Base-by-base conservation (phyloP, 768 basidiomycete genomes). In the Crucibulum laeve region DNA sequence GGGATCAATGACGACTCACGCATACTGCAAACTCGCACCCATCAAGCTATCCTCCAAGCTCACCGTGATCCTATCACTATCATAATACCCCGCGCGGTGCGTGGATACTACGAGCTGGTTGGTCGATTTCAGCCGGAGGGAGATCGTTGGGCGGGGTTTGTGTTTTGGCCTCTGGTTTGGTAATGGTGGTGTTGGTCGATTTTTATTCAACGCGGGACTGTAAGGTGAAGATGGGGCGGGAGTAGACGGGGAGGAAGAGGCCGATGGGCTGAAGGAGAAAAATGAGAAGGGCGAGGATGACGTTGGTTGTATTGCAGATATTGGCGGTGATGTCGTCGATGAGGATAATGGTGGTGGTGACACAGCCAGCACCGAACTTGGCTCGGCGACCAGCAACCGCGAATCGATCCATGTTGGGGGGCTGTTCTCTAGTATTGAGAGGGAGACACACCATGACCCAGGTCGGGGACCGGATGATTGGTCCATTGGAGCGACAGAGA, bases 361-460 rank as follows among this genome's bases (percentile, higher is more conserved):
- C n/a, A n/a, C n/a, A n/a, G n/a, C n/a, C n/a, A n/a, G n/a, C n/a
- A n/a, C 28, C n/a, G 28, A n/a, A 30, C n/a, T 7, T n/a, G 35
- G 35, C 18, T 36, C 35, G 18, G 35, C 10, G 7, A 36, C 35
- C 10, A 36, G 35, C 6, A 36, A 18, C 8, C 17, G 35, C 7
- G 35, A 36, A 51, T 83, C 73, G 26, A 85, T 50, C 50, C 68
- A 77, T 4, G 81, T 78, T 2, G 82, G 75, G 0, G 79, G 72
- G 45, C 81, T 82, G 40, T 76, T 64, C 41, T 79, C 76, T 4
- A 76, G 61, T 4, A 84, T 57, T 1, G 68, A 67, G 1, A 84
- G 72, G 1, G 67, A 60, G 24, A 82, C 62, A 28, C 71, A 67
- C 80, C 73, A 74, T n/a, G 69, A 61, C 4, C 71, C 71, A 24